Percentiles rank a stretch among this genome's conserved stretches.
phyloP scores from a whole-genome alignment of 768 basidiomycete species.

The Russula sp. region DNA sequence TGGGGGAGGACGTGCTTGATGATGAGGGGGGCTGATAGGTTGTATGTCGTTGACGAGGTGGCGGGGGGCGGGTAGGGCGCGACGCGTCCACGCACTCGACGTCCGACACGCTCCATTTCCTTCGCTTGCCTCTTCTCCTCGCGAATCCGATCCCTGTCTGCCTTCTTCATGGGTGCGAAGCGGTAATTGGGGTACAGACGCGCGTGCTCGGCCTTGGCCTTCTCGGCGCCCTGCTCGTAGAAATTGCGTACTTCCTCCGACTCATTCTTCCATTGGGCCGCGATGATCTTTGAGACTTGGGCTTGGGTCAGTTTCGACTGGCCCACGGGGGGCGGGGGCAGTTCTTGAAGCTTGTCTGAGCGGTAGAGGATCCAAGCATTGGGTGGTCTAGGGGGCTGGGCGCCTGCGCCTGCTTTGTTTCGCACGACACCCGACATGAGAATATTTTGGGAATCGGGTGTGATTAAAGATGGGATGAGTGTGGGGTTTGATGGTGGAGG shows the following conservation, averaged over 20 bases:
- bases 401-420: conserved; percentile 8
- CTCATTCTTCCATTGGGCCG: conserved; percentile 36
- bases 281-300: conserved; percentile 37
- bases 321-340: conserved; percentile 25
- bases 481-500: neutral
- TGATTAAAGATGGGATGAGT: neutral
- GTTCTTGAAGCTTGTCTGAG: conserved; percentile 35
- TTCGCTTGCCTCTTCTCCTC: conserved; percentile 15
- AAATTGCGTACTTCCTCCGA: conserved; percentile 27
- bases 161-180: conserved; percentile 19
- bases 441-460: neutral
- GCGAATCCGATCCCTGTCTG: conserved; percentile 18
- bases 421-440: conserved; percentile 7
- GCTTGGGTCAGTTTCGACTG: conserved; percentile 33
- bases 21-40: neutral
- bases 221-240: conserved; percentile 16
- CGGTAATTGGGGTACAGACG: conserved; percentile 19
- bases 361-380: conserved; percentile 48
- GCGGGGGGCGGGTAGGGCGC: conserved; percentile 10
- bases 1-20: neutral
- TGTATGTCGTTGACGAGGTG: neutral
- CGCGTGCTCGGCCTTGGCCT: conserved; percentile 18
- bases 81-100: neutral
- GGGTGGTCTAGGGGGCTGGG: conserved; percentile 33
- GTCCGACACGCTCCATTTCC: conserved; percentile 13